These are phyloP conservation scores for Pulveroboletus sp. DNA, from an alignment of 768 basidiomycete genomes.

Conservation along the genomic window DNA sequence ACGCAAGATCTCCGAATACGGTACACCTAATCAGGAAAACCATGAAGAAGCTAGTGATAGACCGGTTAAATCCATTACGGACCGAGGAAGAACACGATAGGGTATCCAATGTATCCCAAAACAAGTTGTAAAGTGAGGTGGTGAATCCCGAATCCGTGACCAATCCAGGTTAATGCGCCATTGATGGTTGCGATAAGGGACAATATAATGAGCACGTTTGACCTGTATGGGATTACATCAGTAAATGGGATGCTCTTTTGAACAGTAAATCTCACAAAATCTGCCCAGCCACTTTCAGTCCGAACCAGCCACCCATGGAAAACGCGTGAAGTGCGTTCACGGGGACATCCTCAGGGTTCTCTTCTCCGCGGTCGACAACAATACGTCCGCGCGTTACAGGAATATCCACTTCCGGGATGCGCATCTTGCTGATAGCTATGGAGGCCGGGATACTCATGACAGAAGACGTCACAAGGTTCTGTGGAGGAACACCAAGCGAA, in stretches of 20 bases:
- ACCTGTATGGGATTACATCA: constrained; percentile 35
- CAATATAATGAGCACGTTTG: constrained; percentile 82
- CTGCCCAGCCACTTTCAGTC: constrained; percentile 81
- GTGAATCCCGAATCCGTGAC: constrained; percentile 78
- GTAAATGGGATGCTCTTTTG: neutral
- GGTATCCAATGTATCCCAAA: constrained; percentile 85
- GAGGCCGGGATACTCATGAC: constrained; percentile 96
- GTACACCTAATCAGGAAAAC: constrained; percentile 47
- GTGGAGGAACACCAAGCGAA: constrained; percentile 66
- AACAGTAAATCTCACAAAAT: constrained; percentile 53
- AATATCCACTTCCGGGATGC: constrained; percentile 77
- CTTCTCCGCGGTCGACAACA: constrained; percentile 73
- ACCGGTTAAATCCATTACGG: neutral
- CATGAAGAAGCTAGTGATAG: neutral
- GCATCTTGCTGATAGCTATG: constrained; percentile 87
- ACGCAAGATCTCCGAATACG: constrained; percentile 71
- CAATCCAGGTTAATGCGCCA: constrained; percentile 85
- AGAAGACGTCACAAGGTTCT: constrained; percentile 81
- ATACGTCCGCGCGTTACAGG: constrained; percentile 81
- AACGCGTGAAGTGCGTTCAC: constrained; percentile 88
- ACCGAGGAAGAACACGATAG: constrained; percentile 72
- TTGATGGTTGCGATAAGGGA: constrained; percentile 79
- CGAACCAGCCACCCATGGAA: constrained; percentile 78
- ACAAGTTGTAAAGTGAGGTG: constrained; percentile 79
- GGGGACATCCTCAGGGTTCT: constrained; percentile 42